Percentiles rank a stretch among this genome's conserved stretches.
These are phyloP conservation scores for Mycocentrospora acerina DNA, from an alignment of 2,329 filamentous ascomycete species.

Conservation along the genomic window DNA sequence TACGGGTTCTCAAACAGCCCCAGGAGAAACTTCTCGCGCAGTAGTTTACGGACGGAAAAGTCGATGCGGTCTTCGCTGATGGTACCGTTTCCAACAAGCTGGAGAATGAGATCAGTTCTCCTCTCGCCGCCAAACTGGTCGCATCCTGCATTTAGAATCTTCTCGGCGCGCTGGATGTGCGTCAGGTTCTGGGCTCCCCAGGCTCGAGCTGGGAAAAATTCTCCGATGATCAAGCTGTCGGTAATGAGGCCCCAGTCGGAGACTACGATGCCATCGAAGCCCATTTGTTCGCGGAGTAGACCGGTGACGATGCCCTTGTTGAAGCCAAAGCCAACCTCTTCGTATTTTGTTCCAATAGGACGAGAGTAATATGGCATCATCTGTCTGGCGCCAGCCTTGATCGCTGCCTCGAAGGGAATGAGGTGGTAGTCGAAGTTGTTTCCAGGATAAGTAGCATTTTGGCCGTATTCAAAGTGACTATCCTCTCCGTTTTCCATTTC, in stretches of 20 bases:
- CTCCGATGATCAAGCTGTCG: slow-evolving; percentile 45
- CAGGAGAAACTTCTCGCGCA: slow-evolving; percentile 54
- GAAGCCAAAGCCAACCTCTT: slow-evolving; percentile 53
- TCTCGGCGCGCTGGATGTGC: slow-evolving; percentile 46
- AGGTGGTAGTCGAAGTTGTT: slow-evolving; percentile 54
- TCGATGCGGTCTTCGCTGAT: slow-evolving; percentile 50
- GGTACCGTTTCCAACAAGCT: slow-evolving; percentile 47
- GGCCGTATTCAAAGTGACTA: slow-evolving; percentile 55
- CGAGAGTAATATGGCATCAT: slow-evolving; percentile 57
- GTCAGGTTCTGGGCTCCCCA: slow-evolving; percentile 54
- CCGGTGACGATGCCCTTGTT: slow-evolving; percentile 55
- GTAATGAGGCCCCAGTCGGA: slow-evolving; percentile 58
- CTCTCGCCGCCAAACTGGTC: slow-evolving; percentile 57
- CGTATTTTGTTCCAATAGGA: slow-evolving; percentile 50
- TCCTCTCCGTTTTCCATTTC: slow-evolving; percentile 54
- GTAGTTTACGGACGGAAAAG: slow-evolving; percentile 48
- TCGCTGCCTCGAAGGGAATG: slow-evolving; percentile 54
- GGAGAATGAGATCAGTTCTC: slow-evolving; percentile 51
- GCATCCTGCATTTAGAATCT: slow-evolving; percentile 53
- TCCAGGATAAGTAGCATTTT: slow-evolving; percentile 54
- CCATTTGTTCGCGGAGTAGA: slow-evolving; percentile 50
- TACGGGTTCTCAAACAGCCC: slow-evolving; percentile 57
- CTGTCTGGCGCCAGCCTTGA: slow-evolving; percentile 52
- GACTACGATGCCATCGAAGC: slow-evolving; percentile 55
- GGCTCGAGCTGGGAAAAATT: slow-evolving; percentile 51